These are phyloP conservation scores for Entomortierella parvispora DNA, from an alignment of 192 early-diverging fungal genomes.

Conservation along the genomic window DNA sequence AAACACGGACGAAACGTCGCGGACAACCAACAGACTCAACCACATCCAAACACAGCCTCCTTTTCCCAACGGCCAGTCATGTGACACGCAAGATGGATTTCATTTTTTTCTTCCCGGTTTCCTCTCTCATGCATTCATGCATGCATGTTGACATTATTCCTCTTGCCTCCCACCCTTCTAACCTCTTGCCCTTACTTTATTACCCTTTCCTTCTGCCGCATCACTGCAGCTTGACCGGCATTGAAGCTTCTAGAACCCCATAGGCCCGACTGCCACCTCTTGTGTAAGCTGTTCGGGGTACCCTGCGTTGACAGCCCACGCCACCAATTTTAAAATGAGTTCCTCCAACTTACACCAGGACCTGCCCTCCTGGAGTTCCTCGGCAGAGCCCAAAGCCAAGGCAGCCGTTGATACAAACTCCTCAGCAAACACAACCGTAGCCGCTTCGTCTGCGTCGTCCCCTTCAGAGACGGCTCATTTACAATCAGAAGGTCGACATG, in stretches of 20 bases:
- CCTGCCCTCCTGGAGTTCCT: not conserved
- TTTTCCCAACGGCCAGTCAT: not conserved
- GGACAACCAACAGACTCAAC: not conserved
- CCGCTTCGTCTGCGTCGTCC: not conserved
- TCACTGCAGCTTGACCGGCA: too few relatives aligned
- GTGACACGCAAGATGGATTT: not conserved
- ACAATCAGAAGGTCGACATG: conserved; percentile 31
- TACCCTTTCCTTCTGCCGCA: too few relatives aligned
- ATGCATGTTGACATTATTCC: too few relatives aligned
- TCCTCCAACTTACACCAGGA: not conserved
- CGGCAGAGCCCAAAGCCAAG: not conserved
- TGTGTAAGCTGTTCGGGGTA: too few relatives aligned
- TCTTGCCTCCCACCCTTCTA: too few relatives aligned
- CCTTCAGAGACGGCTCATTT: conserved; percentile 4
- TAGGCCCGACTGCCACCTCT: too few relatives aligned
- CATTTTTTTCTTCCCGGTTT: not conserved
- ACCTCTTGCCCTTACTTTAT: too few relatives aligned
- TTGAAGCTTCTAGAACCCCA: too few relatives aligned
- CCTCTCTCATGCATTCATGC: not conserved
- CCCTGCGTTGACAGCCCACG: conserved; percentile 10
- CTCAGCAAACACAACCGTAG: not conserved
- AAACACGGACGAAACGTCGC: too few relatives aligned
- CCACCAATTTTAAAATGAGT: conserved; percentile 23
- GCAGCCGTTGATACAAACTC: not conserved
- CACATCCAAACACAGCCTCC: too few relatives aligned